phyloP scores from a whole-genome alignment of 140 eudicot genomes.

The Oenanthe javanica region DNA sequence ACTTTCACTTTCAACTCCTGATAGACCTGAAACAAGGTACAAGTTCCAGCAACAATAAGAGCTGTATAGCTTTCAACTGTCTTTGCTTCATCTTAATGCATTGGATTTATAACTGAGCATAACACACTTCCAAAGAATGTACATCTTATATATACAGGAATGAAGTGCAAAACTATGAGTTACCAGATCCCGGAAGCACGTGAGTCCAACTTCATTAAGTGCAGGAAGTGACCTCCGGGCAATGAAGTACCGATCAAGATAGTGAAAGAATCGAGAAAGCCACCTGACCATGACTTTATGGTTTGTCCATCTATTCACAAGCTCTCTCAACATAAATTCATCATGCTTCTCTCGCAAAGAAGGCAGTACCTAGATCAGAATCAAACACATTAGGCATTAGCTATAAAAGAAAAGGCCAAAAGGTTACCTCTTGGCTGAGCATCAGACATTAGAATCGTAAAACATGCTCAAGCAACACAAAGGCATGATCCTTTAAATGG shows the following conservation, averaged over 20 bases:
- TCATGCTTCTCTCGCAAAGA: conserved; percentile 79
- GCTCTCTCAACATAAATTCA: conserved; percentile 89
- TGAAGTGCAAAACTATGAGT: background rate
- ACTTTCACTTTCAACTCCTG: conserved; percentile 72
- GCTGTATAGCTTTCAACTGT: background rate
- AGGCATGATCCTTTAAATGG: background rate
- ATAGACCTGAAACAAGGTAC: conserved; percentile 52
- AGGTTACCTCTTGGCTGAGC: background rate
- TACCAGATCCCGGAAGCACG: conserved; percentile 96
- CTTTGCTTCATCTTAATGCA: background rate
- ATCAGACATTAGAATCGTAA: background rate
- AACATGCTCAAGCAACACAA: background rate
- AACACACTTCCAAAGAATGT: background rate
- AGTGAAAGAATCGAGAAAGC: conserved; percentile 86
- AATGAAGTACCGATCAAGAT: conserved; percentile 86
- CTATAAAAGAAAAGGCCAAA: background rate
- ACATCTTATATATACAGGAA: background rate
- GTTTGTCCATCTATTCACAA: conserved; percentile 82
- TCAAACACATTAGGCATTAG: too few species aligned
- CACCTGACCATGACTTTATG: conserved; percentile 93
- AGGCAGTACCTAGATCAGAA: conserved; percentile 60
- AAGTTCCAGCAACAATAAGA: background rate
- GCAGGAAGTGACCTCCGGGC: conserved; percentile 79
- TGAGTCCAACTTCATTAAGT: conserved; percentile 78
- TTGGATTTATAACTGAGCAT: background rate